These are phyloP conservation scores for Suillus ampliporus DNA, from an alignment of 768 basidiomycete genomes.

Conservation along the genomic window DNA sequence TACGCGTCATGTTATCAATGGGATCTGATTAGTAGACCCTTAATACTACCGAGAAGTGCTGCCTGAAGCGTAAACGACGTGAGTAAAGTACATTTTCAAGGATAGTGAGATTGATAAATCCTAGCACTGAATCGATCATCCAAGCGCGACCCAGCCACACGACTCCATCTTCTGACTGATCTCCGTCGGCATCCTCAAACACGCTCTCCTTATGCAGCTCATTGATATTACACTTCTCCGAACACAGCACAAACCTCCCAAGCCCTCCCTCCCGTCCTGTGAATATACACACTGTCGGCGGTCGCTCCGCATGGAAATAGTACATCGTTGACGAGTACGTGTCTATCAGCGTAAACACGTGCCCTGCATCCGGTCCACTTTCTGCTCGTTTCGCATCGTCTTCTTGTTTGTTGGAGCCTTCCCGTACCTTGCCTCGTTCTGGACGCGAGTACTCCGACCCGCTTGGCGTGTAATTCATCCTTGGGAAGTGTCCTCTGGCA, in stretches of 20 bases:
- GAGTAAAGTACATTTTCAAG: too few relatives aligned
- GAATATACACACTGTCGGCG: constrained; percentile 27
- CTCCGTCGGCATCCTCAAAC: constrained; percentile 23
- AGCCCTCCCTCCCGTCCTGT: constrained; percentile 28
- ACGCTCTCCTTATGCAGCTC: constrained; percentile 28
- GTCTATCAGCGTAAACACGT: constrained; percentile 7
- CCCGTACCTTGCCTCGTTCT: neutral
- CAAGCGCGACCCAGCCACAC: neutral
- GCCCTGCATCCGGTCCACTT: neutral
- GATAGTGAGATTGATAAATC: too few relatives aligned
- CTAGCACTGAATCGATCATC: too few relatives aligned
- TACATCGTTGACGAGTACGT: constrained; percentile 20
- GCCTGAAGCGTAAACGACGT: too few relatives aligned
- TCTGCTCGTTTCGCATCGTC: neutral
- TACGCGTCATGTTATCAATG: too few relatives aligned
- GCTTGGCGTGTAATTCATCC: neutral
- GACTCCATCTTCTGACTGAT: constrained; percentile 4
- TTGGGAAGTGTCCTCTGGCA: constrained; percentile 3
- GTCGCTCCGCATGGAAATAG: constrained; percentile 22
- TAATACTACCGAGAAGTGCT: too few relatives aligned
- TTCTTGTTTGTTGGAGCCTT: neutral
- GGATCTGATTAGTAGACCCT: too few relatives aligned
- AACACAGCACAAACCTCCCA: constrained; percentile 29
- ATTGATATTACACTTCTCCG: constrained; percentile 19
- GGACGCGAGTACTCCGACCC: neutral